phyloP scores from a whole-genome alignment of 2,329 filamentous ascomycete species.

The Phoma sp. region DNA sequence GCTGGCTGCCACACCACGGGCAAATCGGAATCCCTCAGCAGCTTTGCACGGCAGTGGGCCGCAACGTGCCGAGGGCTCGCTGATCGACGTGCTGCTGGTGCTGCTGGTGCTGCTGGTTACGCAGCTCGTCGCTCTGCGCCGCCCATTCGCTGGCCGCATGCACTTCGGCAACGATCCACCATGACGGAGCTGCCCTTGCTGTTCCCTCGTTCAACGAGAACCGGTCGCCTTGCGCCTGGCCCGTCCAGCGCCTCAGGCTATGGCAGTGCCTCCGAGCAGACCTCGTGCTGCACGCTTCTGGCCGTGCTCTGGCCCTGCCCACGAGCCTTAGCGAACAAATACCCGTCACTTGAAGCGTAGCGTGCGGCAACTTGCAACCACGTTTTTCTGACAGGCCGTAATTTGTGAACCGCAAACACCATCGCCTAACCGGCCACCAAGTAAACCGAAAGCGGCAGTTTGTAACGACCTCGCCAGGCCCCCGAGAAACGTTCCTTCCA shows the following conservation, averaged over 20 bases:
- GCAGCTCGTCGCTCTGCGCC: constrained; percentile 2
- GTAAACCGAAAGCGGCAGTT: constrained; percentile 1
- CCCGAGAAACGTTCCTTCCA: constrained; percentile 26
- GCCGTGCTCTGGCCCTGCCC: constrained; percentile 25
- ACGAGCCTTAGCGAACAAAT: constrained; percentile 10
- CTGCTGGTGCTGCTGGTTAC: constrained; percentile 19
- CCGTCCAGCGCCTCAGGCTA: constrained; percentile 24
- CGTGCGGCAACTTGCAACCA: constrained; percentile 11
- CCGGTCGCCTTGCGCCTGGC: constrained; percentile 21
- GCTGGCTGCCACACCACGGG: constrained; percentile 4
- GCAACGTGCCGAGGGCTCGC: constrained; percentile 28
- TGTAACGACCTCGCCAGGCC: constrained; percentile 8
- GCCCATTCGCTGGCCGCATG: constrained; percentile 22
- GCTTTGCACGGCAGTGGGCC: constrained; percentile 23
- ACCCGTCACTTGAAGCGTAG: constrained; percentile 5
- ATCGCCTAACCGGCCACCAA: not conserved
- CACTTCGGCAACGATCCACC: constrained; percentile 27
- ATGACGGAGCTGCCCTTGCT: constrained; percentile 22
- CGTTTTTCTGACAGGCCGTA: constrained; percentile 3
- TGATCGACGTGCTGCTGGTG: constrained; percentile 23
- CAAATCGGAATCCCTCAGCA: constrained; percentile 34
- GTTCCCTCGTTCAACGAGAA: constrained; percentile 10
- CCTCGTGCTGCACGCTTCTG: constrained; percentile 28
- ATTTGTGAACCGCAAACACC: not conserved
- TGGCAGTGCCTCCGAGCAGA: constrained; percentile 18